Evolutionary conservation across 495 filamentous ascomycete species (phyloP), one percentile per base, ranked within the genome.

Genomic region (Neurospora sp.): DNA sequence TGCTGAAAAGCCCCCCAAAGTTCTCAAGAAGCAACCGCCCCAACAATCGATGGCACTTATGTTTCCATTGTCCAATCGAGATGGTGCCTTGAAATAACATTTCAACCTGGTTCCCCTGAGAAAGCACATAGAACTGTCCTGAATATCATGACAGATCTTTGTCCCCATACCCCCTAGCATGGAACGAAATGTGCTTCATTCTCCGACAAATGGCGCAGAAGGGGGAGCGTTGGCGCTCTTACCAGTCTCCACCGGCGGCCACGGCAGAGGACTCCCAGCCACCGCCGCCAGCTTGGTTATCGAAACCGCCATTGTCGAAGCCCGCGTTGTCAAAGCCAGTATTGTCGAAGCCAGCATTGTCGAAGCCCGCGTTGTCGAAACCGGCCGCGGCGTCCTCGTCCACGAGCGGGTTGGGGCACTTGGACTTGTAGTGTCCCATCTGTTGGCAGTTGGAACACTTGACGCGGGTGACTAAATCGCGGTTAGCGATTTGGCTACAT

Each of bases 381-480:
- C 61, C 74, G 53, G 68, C 48, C 73, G 70, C 74, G 9, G 71
- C 79, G 17, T 81, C 82, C 31, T 82, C 82, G 8, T 73, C 78
- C 7, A 77, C 77, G 1, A 82, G 76, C 38, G 87, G 79, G 69
- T 88, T 84, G 77, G 82, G 80, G 81, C 92, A 94, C 70, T 86
- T 85, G 71, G 83, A 83, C 71, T 88, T 81, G 68, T 84, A 90
- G 71, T 96, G 92, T 17, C 93, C 93, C 85, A 89, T 90, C 81
- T 95, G 84, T 10, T 88, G 86, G 76, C 94, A 96, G 76, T 90
- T 89, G 74, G 81, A 86, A 83, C 94, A 97, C 79, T 92, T 88
- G 71, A 96, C 90, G 42, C 88, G 89, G 14, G 86, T 85, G 79
- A 81, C 84, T 84, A 31, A 61, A 48, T 44, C 38, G 6, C 65